These are phyloP conservation scores for Penicillium concentricum DNA, from an alignment of 2,329 filamentous ascomycete genomes.

Conservation along the genomic window DNA sequence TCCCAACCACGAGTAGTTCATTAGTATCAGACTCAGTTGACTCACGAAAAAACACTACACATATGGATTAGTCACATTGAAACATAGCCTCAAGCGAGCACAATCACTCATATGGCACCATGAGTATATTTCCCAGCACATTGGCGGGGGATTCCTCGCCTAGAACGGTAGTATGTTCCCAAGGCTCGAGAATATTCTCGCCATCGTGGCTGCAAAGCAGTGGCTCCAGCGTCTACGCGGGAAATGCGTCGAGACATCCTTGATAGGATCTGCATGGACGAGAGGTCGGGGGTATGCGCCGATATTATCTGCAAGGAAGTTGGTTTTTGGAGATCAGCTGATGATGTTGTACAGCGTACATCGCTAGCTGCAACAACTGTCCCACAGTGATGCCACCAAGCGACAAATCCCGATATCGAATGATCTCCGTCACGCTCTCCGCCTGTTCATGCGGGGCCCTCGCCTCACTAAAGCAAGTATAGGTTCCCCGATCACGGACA, in stretches of 20 bases:
- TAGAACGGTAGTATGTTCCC: slow-evolving; percentile 66
- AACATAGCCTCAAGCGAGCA: not conserved
- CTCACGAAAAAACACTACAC: not conserved
- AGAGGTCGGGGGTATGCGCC: slow-evolving; percentile 57
- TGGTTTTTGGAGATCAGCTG: not conserved
- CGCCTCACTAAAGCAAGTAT: not conserved
- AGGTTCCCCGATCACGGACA: not conserved
- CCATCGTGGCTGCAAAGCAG: slow-evolving; percentile 64
- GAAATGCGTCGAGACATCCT: slow-evolving; percentile 56
- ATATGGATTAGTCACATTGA: not conserved
- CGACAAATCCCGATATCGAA: slow-evolving; percentile 70
- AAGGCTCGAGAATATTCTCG: slow-evolving; percentile 66
- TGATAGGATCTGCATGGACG: slow-evolving; percentile 57
- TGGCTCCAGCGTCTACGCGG: slow-evolving; percentile 63
- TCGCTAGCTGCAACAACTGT: slow-evolving; percentile 19
- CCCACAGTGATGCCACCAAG: slow-evolving; percentile 61
- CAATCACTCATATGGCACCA: slow-evolving; percentile 51
- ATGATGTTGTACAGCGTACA: not conserved
- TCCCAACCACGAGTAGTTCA: not conserved
- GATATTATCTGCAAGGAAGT: slow-evolving; percentile 57
- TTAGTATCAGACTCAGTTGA: not conserved
- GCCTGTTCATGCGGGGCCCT: slow-evolving; percentile 56
- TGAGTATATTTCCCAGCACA: slow-evolving; percentile 58
- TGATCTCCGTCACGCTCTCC: slow-evolving; percentile 67
- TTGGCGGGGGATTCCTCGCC: slow-evolving; percentile 54